Evolutionary conservation across 768 basidiomycete genomes (phyloP).

Genomic region (Phylloporus sp.): DNA sequence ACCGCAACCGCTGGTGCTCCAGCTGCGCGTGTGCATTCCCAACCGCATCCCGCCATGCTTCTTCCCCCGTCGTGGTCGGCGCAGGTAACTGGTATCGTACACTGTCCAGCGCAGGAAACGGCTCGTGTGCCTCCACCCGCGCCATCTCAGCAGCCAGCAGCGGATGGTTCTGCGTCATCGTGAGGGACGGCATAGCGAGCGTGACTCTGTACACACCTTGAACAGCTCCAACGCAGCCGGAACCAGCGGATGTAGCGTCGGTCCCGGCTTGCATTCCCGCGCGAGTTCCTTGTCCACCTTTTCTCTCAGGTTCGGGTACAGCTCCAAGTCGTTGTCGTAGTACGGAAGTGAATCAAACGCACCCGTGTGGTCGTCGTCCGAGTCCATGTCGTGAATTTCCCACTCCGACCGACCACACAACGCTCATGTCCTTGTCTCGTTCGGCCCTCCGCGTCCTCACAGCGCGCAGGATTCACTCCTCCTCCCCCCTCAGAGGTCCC

Average conservation of each 20-base stretch:
- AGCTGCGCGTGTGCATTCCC: constrained; percentile 77
- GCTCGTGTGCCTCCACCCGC: constrained; percentile 65
- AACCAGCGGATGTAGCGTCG: constrained; percentile 62
- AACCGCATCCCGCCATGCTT: constrained; percentile 71
- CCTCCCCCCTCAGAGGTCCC: constrained; percentile 45
- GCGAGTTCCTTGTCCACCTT: constrained; percentile 76
- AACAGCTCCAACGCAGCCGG: constrained; percentile 65
- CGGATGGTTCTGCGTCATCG: constrained; percentile 52
- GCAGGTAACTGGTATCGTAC: constrained; percentile 70
- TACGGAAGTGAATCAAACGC: constrained; percentile 88
- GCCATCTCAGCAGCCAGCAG: constrained; percentile 67
- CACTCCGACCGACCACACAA: constrained; percentile 26
- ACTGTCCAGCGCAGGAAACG: constrained; percentile 63
- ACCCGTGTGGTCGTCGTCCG: constrained; percentile 9
- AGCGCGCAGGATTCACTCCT: constrained; percentile 49
- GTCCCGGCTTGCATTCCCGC: constrained; percentile 58
- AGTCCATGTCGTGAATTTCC: constrained; percentile 30
- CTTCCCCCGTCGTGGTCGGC: constrained; percentile 55
- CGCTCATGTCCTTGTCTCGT: no score
- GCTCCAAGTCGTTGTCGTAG: constrained; percentile 89
- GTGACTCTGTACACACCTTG: constrained; percentile 43
- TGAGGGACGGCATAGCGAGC: background rate
- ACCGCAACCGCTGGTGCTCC: constrained; percentile 83
- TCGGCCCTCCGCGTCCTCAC: no score
- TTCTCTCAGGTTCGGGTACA: constrained; percentile 61